Evolutionary conservation across 495 filamentous ascomycete genomes (phyloP).

Genomic region (Penicillium macrosclerotiorum): DNA sequence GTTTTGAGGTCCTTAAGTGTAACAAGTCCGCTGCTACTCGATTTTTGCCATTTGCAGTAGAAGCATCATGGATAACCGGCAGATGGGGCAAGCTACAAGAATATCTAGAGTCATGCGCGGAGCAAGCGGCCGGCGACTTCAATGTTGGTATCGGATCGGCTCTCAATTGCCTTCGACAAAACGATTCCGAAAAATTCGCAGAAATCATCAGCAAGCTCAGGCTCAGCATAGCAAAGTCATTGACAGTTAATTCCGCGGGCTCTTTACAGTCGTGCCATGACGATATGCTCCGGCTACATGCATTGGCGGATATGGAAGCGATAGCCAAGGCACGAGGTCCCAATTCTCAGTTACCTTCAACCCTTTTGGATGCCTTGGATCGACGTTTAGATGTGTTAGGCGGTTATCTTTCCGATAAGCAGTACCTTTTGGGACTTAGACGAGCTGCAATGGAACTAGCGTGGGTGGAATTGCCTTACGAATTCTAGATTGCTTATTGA

Average conservation of each 20-base stretch:
- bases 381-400: conserved; percentile 81
- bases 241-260: conserved; percentile 70
- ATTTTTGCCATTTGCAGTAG: conserved; percentile 75
- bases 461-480: no score
- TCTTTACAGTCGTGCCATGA: conserved; percentile 83
- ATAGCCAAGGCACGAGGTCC: conserved; percentile 55
- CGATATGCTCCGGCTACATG: conserved; percentile 77
- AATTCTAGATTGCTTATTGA: conserved; percentile 21
- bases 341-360: conserved; percentile 27
- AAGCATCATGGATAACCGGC: conserved; percentile 86
- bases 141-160: conserved; percentile 76
- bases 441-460: conserved; percentile 79
- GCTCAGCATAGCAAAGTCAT: conserved; percentile 64
- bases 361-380: conserved; percentile 59
- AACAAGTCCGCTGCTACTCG: conserved; percentile 49
- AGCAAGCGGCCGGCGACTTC: conserved; percentile 65
- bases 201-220: conserved; percentile 61
- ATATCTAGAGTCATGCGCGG: conserved; percentile 57
- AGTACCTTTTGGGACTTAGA: conserved; percentile 86
- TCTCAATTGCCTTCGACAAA: conserved; percentile 61
- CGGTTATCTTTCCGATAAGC: conserved; percentile 84
- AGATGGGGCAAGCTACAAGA: conserved; percentile 73
- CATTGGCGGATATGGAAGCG: conserved; percentile 80
- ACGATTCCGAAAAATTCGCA: conserved; percentile 53
- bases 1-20: conserved; percentile 72